Evolutionary conservation across 306 rosid species (phyloP).

Genomic region (Dryas drummondii): DNA sequence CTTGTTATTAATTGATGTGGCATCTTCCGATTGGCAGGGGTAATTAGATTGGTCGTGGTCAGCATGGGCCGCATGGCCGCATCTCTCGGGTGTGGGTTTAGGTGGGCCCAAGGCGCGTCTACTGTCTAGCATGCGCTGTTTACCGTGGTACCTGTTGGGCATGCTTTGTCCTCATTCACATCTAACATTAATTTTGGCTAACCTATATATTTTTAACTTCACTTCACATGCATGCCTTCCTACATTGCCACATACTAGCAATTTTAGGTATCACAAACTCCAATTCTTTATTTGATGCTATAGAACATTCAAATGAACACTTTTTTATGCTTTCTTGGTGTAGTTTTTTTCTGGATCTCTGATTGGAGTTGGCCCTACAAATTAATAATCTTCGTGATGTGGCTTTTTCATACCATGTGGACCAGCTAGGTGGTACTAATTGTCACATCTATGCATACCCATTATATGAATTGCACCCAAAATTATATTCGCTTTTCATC

Average conservation of each 20-base stretch:
- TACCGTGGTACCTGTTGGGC: conserved; percentile 55
- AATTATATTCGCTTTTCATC: no score
- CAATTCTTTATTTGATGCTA: not conserved
- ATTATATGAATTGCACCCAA: no score
- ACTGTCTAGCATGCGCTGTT: conserved; percentile 86
- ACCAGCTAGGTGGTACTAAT: not conserved
- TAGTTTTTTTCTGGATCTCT: no score
- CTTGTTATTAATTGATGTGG: no score
- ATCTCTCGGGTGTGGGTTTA: conserved; percentile 25
- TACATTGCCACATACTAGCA: conserved; percentile 13
- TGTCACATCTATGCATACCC: not conserved
- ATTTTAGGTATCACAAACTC: not conserved
- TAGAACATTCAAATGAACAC: not conserved
- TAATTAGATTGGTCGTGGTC: no score
- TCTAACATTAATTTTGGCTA: conserved; percentile 29
- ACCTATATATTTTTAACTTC: conserved; percentile 25
- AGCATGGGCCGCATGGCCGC: no score
- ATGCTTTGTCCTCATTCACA: conserved; percentile 60
- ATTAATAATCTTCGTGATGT: not conserved
- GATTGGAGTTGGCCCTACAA: not conserved
- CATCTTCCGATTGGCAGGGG: no score
- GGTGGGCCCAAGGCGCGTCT: conserved; percentile 65
- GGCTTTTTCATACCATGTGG: not conserved
- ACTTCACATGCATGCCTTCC: conserved; percentile 18
- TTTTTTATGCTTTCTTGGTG: not conserved